phyloP scores from a whole-genome alignment of 2,329 filamentous ascomycete species.

The Nigrospora osmanthi region DNA sequence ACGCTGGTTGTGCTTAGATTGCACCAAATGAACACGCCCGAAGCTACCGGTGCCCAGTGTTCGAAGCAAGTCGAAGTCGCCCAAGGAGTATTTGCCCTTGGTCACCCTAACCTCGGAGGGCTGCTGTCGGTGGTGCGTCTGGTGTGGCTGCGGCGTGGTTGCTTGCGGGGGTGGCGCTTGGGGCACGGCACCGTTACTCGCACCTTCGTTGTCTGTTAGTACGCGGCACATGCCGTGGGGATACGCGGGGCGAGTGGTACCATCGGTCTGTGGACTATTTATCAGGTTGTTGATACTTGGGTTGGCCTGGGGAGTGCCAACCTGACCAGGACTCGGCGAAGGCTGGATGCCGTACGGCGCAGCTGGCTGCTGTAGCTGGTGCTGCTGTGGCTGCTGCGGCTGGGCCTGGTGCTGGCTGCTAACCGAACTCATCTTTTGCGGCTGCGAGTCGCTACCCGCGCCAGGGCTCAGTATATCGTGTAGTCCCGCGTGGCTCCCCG shows the following conservation, averaged over 20 bases:
- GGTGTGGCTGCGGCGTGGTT: slow-evolving; percentile 15
- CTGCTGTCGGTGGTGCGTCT: slow-evolving; percentile 18
- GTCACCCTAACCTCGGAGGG: slow-evolving; percentile 55
- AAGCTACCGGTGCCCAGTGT: slow-evolving; percentile 96
- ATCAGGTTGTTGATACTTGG: slow-evolving; percentile 81
- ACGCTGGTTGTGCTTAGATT: slow-evolving; percentile 95
- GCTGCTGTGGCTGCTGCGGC: slow-evolving; percentile 10
- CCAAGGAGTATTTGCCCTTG: slow-evolving; percentile 93
- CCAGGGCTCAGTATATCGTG: slow-evolving; percentile 15
- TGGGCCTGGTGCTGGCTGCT: slow-evolving; percentile 20
- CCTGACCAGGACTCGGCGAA: slow-evolving; percentile 18
- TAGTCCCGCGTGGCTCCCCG: slow-evolving; percentile 7
- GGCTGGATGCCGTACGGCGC: slow-evolving; percentile 36
- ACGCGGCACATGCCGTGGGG: slow-evolving; percentile 8
- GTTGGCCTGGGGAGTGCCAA: slow-evolving; percentile 50
- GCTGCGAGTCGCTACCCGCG: slow-evolving; percentile 17
- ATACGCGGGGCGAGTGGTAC: slow-evolving; percentile 11
- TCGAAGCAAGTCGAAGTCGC: slow-evolving; percentile 81
- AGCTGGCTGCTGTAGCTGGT: slow-evolving; percentile 17
- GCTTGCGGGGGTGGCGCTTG: slow-evolving; percentile 14
- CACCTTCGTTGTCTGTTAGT: slow-evolving; percentile 10
- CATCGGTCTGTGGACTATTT: slow-evolving; percentile 49
- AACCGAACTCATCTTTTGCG: slow-evolving; percentile 17
- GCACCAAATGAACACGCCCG: slow-evolving; percentile 89
- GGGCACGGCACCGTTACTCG: slow-evolving; percentile 29